Conservation (phyloP, 2,329 filamentous ascomycete genomes). For the Colletotrichum sp. region DNA sequence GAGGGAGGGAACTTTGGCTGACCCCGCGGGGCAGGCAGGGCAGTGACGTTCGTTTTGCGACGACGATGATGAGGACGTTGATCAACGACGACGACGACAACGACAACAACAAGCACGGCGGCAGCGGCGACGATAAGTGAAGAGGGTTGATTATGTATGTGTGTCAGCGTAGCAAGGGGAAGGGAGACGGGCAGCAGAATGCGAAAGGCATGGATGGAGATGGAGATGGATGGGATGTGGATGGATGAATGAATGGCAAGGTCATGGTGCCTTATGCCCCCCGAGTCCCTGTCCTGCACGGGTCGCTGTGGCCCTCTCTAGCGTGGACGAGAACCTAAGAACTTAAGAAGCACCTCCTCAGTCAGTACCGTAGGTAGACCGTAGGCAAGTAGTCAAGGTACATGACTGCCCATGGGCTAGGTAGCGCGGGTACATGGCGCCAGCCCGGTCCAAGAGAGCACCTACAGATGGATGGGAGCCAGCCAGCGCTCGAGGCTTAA, state of each 20-base stretch:
- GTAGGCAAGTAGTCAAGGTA: background rate
- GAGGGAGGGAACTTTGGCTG: background rate
- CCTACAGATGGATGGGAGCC: background rate
- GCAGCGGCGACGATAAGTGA: background rate
- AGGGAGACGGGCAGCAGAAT: background rate
- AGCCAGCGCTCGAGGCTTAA: background rate
- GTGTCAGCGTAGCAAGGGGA: background rate
- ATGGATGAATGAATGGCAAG: background rate
- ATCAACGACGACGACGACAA: background rate
- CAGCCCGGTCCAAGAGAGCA: background rate
- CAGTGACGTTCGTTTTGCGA: background rate
- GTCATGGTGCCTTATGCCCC: background rate
- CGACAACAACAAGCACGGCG: background rate
- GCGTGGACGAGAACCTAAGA: background rate
- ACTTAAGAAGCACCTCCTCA: background rate
- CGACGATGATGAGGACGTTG: background rate
- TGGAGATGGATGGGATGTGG: background rate
- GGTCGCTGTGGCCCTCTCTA: background rate
- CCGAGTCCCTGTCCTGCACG: slow-evolving; percentile 7
- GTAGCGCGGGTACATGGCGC: background rate
- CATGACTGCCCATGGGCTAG: background rate
- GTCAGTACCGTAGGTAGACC: background rate
- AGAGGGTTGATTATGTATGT: background rate
- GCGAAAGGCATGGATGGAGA: background rate
- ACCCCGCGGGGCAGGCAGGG: background rate